phyloP scores from a whole-genome alignment of 1,284 basidiomycete species.

The Rhodotorula glutinis region DNA sequence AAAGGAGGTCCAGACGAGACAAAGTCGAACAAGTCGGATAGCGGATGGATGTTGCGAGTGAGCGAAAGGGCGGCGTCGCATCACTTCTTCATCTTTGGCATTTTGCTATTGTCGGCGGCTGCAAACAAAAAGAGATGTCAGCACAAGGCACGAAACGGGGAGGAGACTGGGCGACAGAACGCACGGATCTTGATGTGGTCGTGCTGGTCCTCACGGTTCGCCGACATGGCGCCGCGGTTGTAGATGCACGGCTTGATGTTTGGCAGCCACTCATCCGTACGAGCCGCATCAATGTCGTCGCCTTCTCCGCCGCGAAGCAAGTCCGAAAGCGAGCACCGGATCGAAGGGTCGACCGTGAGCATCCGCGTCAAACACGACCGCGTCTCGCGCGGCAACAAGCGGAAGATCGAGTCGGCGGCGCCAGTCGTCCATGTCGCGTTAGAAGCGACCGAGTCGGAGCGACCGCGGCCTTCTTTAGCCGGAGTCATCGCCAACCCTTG shows the following conservation, averaged over 20 bases:
- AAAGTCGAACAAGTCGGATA: too few species aligned
- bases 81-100: constrained; percentile 17
- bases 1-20: too few species aligned
- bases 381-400: constrained; percentile 89
- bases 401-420: constrained; percentile 95
- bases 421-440: constrained; percentile 73
- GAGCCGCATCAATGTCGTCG: constrained; percentile 42
- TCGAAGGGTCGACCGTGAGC: constrained; percentile 83
- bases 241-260: constrained; percentile 32
- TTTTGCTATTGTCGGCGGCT: constrained; percentile 20
- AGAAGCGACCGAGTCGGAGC: constrained; percentile 49
- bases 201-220: constrained; percentile 17
- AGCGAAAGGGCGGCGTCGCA: neutral
- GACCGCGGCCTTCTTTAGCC: constrained; percentile 9
- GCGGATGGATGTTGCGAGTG: too few species aligned
- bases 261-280: constrained; percentile 49
- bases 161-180: neutral
- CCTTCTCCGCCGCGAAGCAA: constrained; percentile 67
- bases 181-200: constrained; percentile 35
- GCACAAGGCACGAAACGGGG: too few species aligned
- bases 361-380: constrained; percentile 84
- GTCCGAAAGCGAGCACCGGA: constrained; percentile 91
- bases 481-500: neutral
- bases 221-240: constrained; percentile 10
- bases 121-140: neutral